A percentile compares a stretch with the other conserved stretches of the same genome.
Evolutionary conservation across 345 rosid genomes (phyloP).

Genomic region (Trapa bicornis): DNA sequence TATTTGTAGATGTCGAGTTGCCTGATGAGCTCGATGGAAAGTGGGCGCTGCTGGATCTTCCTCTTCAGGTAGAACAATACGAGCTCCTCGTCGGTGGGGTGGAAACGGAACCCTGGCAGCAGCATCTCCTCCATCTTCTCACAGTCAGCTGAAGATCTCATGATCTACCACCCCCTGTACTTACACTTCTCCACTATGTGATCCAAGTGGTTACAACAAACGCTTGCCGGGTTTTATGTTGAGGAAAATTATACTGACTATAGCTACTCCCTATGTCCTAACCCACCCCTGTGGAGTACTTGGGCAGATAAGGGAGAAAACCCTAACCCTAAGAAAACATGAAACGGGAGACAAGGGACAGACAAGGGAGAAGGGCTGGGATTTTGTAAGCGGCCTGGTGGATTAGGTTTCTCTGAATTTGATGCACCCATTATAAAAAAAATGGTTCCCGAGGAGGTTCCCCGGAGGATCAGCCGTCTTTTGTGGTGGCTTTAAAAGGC

Average conservation of each 20-base stretch:
- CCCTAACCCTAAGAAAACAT: conserved; percentile 5
- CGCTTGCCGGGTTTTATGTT: not conserved
- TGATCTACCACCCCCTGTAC: too few species aligned
- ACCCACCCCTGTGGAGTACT: not conserved
- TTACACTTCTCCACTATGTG: not conserved
- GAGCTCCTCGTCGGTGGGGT: conserved; percentile 89
- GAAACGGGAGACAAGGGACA: not conserved
- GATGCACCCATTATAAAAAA: conserved; percentile 24
- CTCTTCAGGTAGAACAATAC: conserved; percentile 74
- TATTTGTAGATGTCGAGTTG: conserved; percentile 83
- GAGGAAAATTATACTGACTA: not conserved
- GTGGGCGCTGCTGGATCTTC: conserved; percentile 60
- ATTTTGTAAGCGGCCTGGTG: conserved; percentile 6
- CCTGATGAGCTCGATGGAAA: conserved; percentile 64
- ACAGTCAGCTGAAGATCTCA: conserved; percentile 7
- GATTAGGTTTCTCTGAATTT: conserved; percentile 29
- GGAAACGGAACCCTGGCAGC: conserved; percentile 85
- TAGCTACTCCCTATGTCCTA: not conserved
- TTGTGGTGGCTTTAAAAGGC: conserved; percentile 35
- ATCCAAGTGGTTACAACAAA: not conserved
- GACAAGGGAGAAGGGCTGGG: not conserved
- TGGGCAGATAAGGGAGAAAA: not conserved
- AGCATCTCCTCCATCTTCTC: conserved; percentile 57
- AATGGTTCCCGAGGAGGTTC: conserved; percentile 56
- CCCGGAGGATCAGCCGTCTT: conserved; percentile 92